Base-by-base conservation (phyloP, 352 stramenopile genomes). In the Lagenidium sp. region DNA sequence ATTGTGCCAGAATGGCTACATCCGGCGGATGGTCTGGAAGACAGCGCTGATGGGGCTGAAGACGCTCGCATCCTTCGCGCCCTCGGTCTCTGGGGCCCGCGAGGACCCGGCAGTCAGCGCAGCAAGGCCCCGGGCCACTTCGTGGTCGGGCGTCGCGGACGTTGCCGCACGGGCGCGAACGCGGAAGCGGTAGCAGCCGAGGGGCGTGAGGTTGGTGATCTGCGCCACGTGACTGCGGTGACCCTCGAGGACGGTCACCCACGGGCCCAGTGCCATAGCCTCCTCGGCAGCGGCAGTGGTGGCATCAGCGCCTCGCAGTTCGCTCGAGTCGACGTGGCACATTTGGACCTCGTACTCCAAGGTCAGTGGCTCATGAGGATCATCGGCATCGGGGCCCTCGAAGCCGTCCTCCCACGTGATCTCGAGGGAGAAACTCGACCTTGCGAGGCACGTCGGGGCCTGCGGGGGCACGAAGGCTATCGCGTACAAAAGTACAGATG, bases 151-250 rank as follows among this genome's bases (percentile, higher is more conserved):
- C 12, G n/a, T 19, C 28, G 35, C 8, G 12, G 19, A 5, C 19
- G 35, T 8, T 31, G 22, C 15, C 22, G 22, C 23, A 23, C 41
- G 41, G 19, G 57, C 55, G 10, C 54, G 49, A 7, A 68, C 49
- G 13, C 58, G 58, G 25, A 68, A 63, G 38, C 53, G 60, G 42
- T 68, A 68, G 35, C 50, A 64, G 1, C 44, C 45, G 0, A 68
- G 41, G 16, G 53, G 53, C 15, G 7, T 36, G 18, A 62, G 44
- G 21, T 37, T 47, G 34, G 38, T 61, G 46, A 60, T 48, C 31
- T 44, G 21, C 12, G 56, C 38, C 15, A 41, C 28, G 23, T 42
- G 36, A 18, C 55, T 20, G 0, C 2, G 5, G 6, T 39, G 23
- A 0, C 18, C 19, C 10, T 8, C 13, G 15, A 28, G 16, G 24